phyloP scores from a whole-genome alignment of 495 filamentous ascomycete species.

The Staphylotrichum tortipilum region DNA sequence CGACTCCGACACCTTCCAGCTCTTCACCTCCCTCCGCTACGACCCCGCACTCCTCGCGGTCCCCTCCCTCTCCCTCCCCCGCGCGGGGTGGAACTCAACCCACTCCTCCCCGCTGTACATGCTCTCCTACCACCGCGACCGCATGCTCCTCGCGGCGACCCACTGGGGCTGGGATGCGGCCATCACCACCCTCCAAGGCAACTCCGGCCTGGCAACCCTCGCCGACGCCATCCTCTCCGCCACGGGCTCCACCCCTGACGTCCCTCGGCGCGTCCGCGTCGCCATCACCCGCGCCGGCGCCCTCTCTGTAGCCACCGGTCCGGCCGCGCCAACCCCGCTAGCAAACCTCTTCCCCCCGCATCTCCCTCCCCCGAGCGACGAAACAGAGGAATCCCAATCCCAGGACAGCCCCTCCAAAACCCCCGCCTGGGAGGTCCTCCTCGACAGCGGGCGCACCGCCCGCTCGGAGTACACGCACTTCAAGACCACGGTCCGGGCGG shows the following conservation, averaged over 20 bases:
- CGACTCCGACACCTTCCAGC: conserved; percentile 34
- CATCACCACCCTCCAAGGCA: conserved; percentile 33
- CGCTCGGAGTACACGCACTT: conserved; percentile 61
- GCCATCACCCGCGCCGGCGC: conserved; percentile 42
- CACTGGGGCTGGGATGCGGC: conserved; percentile 56
- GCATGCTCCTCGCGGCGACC: conserved; percentile 61
- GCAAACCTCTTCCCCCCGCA: conserved; percentile 21
- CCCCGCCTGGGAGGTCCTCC: conserved; percentile 39
- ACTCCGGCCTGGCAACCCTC: conserved; percentile 32
- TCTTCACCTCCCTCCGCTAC: conserved; percentile 71
- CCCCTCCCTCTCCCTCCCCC: conserved; percentile 21
- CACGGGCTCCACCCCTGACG: conserved; percentile 8
- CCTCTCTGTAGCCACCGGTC: conserved; percentile 40
- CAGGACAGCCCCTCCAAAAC: conserved; percentile 16
- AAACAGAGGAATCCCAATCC: background rate
- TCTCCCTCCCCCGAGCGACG: background rate
- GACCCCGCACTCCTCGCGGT: conserved; percentile 52
- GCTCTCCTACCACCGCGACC: conserved; percentile 70
- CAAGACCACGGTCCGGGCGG: conserved; percentile 61
- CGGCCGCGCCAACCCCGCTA: conserved; percentile 41
- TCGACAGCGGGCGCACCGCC: conserved; percentile 45
- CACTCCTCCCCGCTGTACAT: conserved; percentile 70
- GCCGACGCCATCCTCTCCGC: conserved; percentile 17
- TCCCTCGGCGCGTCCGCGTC: conserved; percentile 37
- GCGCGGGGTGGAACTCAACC: conserved; percentile 35